Conservation (phyloP, 2,329 filamentous ascomycete genomes). For the Ophiostoma pallidulum region DNA sequence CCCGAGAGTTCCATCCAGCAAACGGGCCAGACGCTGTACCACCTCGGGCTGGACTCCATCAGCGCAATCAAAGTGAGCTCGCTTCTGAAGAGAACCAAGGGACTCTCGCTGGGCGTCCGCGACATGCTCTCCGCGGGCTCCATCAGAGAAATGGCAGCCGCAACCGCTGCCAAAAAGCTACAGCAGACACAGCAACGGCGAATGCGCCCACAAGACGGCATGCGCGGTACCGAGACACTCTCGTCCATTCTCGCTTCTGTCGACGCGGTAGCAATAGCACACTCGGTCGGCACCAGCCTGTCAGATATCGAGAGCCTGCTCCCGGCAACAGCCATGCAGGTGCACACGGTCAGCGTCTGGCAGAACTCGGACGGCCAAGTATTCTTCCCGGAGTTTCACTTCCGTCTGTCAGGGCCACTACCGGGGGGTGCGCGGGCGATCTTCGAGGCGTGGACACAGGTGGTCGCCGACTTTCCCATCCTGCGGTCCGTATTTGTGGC, state of each 20-base stretch:
- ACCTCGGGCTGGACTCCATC: conserved; percentile 85
- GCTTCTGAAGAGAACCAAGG: conserved; percentile 51
- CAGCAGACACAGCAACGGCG: background rate
- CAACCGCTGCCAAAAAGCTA: conserved; percentile 1
- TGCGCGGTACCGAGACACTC: background rate
- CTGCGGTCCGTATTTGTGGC: conserved; percentile 47
- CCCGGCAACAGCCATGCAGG: conserved; percentile 67
- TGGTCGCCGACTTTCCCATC: conserved; percentile 50
- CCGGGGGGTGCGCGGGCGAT: conserved; percentile 32
- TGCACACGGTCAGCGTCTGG: conserved; percentile 74
- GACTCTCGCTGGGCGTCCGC: conserved; percentile 56
- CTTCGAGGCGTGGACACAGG: conserved; percentile 48
- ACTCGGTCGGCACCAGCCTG: conserved; percentile 29
- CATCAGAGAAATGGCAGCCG: conserved; percentile 51
- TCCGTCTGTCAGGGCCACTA: conserved; percentile 32
- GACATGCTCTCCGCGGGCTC: conserved; percentile 60
- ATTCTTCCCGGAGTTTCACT: conserved; percentile 68
- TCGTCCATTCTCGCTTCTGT: background rate
- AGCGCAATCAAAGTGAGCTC: conserved; percentile 76
- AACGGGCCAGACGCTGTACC: conserved; percentile 57
- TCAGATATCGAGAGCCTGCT: conserved; percentile 46
- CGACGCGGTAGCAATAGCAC: conserved; percentile 26
- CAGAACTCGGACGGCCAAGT: conserved; percentile 53
- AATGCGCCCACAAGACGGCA: background rate
- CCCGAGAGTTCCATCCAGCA: conserved; percentile 46